A percentile compares a stretch with the other conserved stretches of the same genome.
These are phyloP conservation scores for Aspergillus pseudoglaucus DNA, from an alignment of 2,329 filamentous ascomycete genomes.

Conservation along the genomic window DNA sequence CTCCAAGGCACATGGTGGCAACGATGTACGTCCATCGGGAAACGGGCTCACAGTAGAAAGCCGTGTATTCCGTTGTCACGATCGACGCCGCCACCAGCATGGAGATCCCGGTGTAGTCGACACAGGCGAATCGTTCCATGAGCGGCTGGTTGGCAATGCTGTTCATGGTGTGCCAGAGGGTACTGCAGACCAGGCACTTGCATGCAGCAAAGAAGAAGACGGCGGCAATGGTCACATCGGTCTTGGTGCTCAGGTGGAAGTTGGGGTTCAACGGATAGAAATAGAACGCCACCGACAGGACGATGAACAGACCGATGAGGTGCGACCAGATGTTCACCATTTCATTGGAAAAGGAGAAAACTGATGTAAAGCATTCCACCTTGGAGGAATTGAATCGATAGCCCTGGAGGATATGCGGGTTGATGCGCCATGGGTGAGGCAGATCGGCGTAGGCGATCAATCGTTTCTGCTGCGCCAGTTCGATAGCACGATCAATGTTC, in stretches of 20 bases:
- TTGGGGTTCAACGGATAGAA: constrained; percentile 87
- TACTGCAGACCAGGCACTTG: constrained; percentile 91
- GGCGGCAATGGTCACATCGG: constrained; percentile 83
- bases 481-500: constrained; percentile 72
- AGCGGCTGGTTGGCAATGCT: constrained; percentile 83
- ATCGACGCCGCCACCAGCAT: constrained; percentile 88
- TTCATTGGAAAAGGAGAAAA: constrained; percentile 84
- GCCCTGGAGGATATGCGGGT: constrained; percentile 83
- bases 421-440: constrained; percentile 86
- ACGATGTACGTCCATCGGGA: constrained; percentile 82
- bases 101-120: constrained; percentile 97
- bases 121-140: constrained; percentile 92
- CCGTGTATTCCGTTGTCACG: constrained; percentile 96
- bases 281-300: constrained; percentile 85
- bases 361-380: constrained; percentile 76
- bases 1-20: constrained; percentile 70
- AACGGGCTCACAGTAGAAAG: constrained; percentile 92
- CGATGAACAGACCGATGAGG: constrained; percentile 76
- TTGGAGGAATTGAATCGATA: constrained; percentile 94
- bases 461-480: constrained; percentile 68
- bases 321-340: constrained; percentile 98
- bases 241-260: constrained; percentile 78
- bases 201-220: constrained; percentile 94
- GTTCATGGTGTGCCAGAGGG: constrained; percentile 98
- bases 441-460: constrained; percentile 85